Base-by-base conservation (phyloP, 2,329 filamentous ascomycete species). In the Orbilia oligospora region DNA sequence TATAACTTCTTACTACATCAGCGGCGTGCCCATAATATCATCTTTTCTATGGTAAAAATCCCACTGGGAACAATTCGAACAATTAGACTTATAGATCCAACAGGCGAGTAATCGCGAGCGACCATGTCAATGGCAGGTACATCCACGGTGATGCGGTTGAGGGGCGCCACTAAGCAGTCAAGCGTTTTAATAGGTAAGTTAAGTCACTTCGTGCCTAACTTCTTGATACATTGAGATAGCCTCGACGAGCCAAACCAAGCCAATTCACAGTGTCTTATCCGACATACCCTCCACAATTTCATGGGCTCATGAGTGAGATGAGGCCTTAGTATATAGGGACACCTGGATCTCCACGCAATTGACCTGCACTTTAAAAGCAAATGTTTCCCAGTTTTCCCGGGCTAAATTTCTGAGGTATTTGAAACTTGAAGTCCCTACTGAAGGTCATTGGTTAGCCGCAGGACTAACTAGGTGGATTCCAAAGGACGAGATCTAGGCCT, bases 61-160 rank as follows among this genome's bases (percentile, higher is more conserved):
- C 14, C 38, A 18, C 33, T 56, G 33, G 46, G 44, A 55, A n/a
- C n/a, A n/a, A n/a, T n/a, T n/a, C n/a, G n/a, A 49, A 71, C 44
- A 46, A 63, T 24, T 41, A 30, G 55, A 71, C 36, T 9, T 61
- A 3, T 67, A 36, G 51, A 49, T 73, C 48, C 27, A 73, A 67
- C 30, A 44, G 51, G 70, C 70, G 61, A 44, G n/a, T 65, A 33
- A 73, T 73, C 61, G 70, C 70, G 63, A 73, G 51, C 6, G 18
- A 41, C 8, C n/a, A 36, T 61, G 30, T 30, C 51, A 41, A 73
- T 27, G 70, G 70, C 24, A 73, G 44, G 70, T 73, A 44, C 70
- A 73, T 18, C 38, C 70, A 67, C 51, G 30, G 18, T 48, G n/a
- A 55, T 69, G 36, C 44, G 66, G 24, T 30, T 58, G 18, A 38